Evolutionary conservation across 169 alveolate species (phyloP).

Genomic region (Eimeria praecox): DNA sequence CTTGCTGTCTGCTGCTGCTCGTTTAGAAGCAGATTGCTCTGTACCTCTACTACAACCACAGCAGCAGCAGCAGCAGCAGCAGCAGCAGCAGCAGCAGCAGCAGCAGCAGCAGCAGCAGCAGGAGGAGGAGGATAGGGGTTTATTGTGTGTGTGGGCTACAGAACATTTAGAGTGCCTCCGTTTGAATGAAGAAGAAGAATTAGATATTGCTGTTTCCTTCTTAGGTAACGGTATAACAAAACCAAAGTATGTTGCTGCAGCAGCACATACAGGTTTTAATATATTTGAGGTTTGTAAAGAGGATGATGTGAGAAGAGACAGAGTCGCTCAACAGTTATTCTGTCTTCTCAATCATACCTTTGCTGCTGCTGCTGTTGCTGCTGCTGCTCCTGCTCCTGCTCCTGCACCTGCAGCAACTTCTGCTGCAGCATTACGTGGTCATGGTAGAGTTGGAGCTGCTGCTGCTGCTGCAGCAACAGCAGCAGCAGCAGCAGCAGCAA

Average conservation of each 20-base stretch:
- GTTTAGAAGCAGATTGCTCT: background rate
- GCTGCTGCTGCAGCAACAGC: background rate
- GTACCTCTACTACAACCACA: conserved; percentile 9
- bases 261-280: conserved; percentile 60
- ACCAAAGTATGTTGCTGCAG: conserved; percentile 48
- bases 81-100: background rate
- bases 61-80: conserved; percentile 31
- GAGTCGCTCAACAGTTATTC: conserved; percentile 84
- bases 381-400: background rate
- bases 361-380: conserved; percentile 33
- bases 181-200: background rate
- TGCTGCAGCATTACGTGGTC: background rate
- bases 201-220: background rate
- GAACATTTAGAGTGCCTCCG: conserved; percentile 5
- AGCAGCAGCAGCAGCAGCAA: conserved; percentile 1
- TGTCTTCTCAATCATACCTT: conserved; percentile 77
- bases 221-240: conserved; percentile 53
- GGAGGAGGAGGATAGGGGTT: background rate
- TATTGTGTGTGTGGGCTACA: background rate
- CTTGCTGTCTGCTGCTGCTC: conserved; percentile 20
- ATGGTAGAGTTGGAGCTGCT: too few relatives aligned
- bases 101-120: conserved; percentile 29
- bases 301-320: conserved; percentile 79
- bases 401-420: background rate
- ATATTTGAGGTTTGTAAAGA: conserved; percentile 77